Evolutionary conservation across 1,139 yeast genomes (phyloP).

Genomic region (Zygosaccharomyces sapae): DNA sequence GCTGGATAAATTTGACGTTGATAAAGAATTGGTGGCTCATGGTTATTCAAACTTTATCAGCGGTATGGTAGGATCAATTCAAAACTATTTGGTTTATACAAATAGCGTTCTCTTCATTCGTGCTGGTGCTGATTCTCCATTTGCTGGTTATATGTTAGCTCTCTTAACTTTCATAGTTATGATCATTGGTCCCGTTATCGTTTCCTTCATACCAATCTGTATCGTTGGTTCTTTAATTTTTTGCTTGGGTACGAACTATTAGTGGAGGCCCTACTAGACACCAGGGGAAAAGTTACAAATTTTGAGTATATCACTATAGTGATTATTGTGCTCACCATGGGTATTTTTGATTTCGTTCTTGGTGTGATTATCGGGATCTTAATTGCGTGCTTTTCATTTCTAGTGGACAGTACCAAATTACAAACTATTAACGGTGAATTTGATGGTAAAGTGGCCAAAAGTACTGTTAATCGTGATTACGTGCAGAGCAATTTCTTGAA

Average conservation of each 20-base stretch:
- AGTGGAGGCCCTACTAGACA: slow-evolving; percentile 81
- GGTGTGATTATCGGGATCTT: slow-evolving; percentile 90
- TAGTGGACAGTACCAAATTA: slow-evolving; percentile 81
- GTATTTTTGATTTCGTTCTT: slow-evolving; percentile 86
- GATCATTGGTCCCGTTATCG: slow-evolving; percentile 87
- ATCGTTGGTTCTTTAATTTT: slow-evolving; percentile 92
- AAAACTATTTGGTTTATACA: slow-evolving; percentile 90
- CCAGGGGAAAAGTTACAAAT: slow-evolving; percentile 66
- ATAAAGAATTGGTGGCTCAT: slow-evolving; percentile 89
- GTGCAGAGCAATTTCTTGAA: slow-evolving; percentile 80
- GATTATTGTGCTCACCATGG: slow-evolving; percentile 88
- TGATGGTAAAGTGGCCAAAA: slow-evolving; percentile 84
- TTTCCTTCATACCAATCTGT: slow-evolving; percentile 90
- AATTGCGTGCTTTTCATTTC: slow-evolving; percentile 86
- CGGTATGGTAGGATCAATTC: slow-evolving; percentile 82
- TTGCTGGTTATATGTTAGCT: slow-evolving; percentile 86
- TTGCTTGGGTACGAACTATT: slow-evolving; percentile 84
- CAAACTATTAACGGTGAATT: slow-evolving; percentile 80
- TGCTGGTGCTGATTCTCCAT: slow-evolving; percentile 87
- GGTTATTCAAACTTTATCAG: slow-evolving; percentile 88
- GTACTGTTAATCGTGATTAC: slow-evolving; percentile 90
- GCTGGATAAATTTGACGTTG: slow-evolving; percentile 79
- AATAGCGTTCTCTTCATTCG: slow-evolving; percentile 86
- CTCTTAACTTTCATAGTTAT: slow-evolving; percentile 73
- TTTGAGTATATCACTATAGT: slow-evolving; percentile 83